Base-by-base conservation (phyloP, 1,284 basidiomycete genomes). In the Veloporphyrellus conicus region DNA sequence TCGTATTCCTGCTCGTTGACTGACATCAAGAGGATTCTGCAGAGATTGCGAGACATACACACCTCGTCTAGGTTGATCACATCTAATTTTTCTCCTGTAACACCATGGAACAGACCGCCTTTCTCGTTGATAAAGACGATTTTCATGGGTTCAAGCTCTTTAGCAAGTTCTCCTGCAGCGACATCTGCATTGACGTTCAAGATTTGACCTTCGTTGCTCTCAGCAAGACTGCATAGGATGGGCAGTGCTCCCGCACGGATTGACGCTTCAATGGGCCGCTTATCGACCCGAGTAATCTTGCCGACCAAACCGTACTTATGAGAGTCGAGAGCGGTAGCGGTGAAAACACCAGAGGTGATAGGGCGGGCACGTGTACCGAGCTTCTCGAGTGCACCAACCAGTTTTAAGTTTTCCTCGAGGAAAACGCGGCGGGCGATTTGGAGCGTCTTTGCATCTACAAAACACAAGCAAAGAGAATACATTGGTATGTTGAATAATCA, bases 111-210 rank as follows among this genome's bases (percentile, higher is more conserved):
- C 55, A 99, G 75, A 44, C 96, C 95, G 50, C 95, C 95, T 75
- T 99, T 98, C 64, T 99, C 96, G 68, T 97, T 97, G 64, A 99
- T 71, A 74, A 94, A 98, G 45, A 99, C 95, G 54, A 99, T 98
- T 76, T 99, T 99, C 74, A 94, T 82, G n/a, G 93, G 93, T 69
- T 97, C 93, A 37, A 97, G 77, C 62, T 96, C 93, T 72, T 96
- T 95, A 10, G 93, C 87, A 25, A 97, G 81, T 69, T 97, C 93
- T 41, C 93, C 93, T 3, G 94, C 93, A 12, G 93, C 94, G 54
- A 97, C 89, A 65, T 97, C 93, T 14, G 93, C 93, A 66, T 97
- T 97, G 67, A 97, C 93, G 63, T 97, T 97, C 53, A 97, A 75
- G 58, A 97, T 93, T 69, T 97, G 93, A 16, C 93, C 93, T 35